A percentile compares a stretch with the other conserved stretches of the same genome.
These are phyloP conservation scores for Ceratocystiopsis sp. DNA, from an alignment of 2,329 filamentous ascomycete genomes.

Conservation along the genomic window DNA sequence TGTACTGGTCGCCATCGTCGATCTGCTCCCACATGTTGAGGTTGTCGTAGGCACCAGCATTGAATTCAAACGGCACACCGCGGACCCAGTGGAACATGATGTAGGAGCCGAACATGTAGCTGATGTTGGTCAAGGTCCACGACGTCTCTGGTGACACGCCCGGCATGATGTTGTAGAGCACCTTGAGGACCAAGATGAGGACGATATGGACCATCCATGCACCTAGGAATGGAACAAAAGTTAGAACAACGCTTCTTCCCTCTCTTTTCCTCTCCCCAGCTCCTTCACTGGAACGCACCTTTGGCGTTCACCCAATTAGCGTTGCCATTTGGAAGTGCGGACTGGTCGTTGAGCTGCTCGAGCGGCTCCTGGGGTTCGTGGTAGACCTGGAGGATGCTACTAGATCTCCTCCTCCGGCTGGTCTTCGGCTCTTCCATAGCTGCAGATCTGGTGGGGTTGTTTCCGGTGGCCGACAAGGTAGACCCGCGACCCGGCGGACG, in stretches of 20 bases:
- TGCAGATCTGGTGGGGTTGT: conserved; percentile 11
- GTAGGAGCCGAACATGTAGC: conserved; percentile 97
- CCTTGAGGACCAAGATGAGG: conserved; percentile 79
- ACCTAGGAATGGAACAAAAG: conserved; percentile 41
- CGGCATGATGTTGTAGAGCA: conserved; percentile 92
- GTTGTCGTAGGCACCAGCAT: conserved; percentile 95
- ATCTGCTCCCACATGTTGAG: conserved; percentile 99
- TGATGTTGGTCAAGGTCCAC: conserved; percentile 97
- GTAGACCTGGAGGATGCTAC: conserved; percentile 83
- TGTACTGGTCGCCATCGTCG: conserved; percentile 97
- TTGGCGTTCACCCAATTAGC: conserved; percentile 99
- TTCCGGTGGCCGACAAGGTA: conserved; percentile 3
- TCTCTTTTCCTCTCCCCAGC: no score
- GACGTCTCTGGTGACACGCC: conserved; percentile 95
- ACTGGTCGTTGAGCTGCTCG: conserved; percentile 95
- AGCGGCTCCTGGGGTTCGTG: conserved; percentile 92
- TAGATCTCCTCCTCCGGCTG: conserved; percentile 79
- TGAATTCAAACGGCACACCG: conserved; percentile 97
- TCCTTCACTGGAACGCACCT: conserved; percentile 39
- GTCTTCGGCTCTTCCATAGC: conserved; percentile 49
- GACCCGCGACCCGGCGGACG: conserved; percentile 48
- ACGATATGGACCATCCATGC: conserved; percentile 97
- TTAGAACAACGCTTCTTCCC: neutral
- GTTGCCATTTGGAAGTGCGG: conserved; percentile 85
- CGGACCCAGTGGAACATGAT: conserved; percentile 99